phyloP scores from a whole-genome alignment of 345 rosid genomes.

The Citrus medica region DNA sequence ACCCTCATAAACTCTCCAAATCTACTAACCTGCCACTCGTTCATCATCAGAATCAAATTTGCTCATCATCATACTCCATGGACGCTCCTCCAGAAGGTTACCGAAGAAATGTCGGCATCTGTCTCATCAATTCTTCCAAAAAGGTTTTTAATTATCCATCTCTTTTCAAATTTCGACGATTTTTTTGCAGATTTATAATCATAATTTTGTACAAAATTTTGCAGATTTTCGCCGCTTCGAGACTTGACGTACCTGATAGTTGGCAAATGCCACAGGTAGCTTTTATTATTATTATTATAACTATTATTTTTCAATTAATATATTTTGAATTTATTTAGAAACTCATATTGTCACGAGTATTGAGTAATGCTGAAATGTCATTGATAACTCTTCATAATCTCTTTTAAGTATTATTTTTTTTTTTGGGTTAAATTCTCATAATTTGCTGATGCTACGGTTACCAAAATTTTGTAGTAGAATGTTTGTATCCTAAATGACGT shows the following conservation, averaged over 20 bases:
- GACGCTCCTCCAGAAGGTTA: slow-evolving; percentile 89
- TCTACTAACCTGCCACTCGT: slow-evolving; percentile 27
- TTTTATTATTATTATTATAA: not conserved
- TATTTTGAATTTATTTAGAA: not conserved
- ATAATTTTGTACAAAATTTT: not conserved
- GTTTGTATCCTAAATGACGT: no score
- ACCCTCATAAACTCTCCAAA: slow-evolving; percentile 25
- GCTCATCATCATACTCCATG: slow-evolving; percentile 42
- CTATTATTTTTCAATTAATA: not conserved
- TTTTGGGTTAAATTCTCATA: no score
- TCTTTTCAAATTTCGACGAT: not conserved
- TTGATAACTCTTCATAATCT: no score
- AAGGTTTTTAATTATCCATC: slow-evolving; percentile 37
- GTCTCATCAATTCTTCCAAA: slow-evolving; percentile 76
- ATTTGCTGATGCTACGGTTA: no score
- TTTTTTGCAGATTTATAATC: not conserved
- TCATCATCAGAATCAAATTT: not conserved
- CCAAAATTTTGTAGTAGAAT: no score
- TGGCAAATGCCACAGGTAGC: slow-evolving; percentile 99
- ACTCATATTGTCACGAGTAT: not conserved
- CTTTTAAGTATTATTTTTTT: no score
- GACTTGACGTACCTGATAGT: slow-evolving; percentile 77
- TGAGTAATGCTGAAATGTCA: no score
- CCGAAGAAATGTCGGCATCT: slow-evolving; percentile 87
- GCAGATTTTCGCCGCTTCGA: slow-evolving; percentile 86